These are phyloP conservation scores for Xylariomycetidae sp. DNA, from an alignment of 2,329 filamentous ascomycete genomes.

Conservation along the genomic window DNA sequence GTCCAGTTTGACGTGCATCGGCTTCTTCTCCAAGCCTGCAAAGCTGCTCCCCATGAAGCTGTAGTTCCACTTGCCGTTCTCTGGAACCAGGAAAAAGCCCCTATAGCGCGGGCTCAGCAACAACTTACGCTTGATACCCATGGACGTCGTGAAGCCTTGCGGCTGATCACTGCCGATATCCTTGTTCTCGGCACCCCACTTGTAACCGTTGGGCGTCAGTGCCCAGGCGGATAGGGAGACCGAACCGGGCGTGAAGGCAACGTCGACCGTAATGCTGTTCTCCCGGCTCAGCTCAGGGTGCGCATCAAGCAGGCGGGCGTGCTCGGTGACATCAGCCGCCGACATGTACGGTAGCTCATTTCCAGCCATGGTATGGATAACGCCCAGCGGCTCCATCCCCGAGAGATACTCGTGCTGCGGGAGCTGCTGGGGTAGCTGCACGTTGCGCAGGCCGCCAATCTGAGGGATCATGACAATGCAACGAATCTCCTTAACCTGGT, in stretches of 20 bases:
- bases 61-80: constrained; percentile 91
- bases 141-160: constrained; percentile 82
- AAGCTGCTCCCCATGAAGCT: constrained; percentile 95
- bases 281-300: constrained; percentile 58
- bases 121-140: constrained; percentile 94
- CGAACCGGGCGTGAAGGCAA: constrained; percentile 93
- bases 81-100: constrained; percentile 93
- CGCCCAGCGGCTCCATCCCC: constrained; percentile 79
- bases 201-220: constrained; percentile 85
- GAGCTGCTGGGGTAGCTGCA: constrained; percentile 82
- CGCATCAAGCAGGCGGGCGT: constrained; percentile 80
- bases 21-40: constrained; percentile 81
- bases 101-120: constrained; percentile 88
- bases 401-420: constrained; percentile 89
- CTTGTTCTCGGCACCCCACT: constrained; percentile 95
- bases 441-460: constrained; percentile 85
- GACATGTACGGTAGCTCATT: constrained; percentile 97
- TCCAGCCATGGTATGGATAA: constrained; percentile 93
- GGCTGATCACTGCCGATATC: constrained; percentile 90
- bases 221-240: constrained; percentile 93
- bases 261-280: constrained; percentile 89
- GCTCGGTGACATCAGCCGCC: constrained; percentile 87
- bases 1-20: constrained; percentile 87
- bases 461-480: constrained; percentile 98
- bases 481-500: constrained; percentile 93